Evolutionary conservation across 768 basidiomycete species (phyloP), one percentile per base, ranked within the genome.

Genomic region (Crassisporium funariophilum): DNA sequence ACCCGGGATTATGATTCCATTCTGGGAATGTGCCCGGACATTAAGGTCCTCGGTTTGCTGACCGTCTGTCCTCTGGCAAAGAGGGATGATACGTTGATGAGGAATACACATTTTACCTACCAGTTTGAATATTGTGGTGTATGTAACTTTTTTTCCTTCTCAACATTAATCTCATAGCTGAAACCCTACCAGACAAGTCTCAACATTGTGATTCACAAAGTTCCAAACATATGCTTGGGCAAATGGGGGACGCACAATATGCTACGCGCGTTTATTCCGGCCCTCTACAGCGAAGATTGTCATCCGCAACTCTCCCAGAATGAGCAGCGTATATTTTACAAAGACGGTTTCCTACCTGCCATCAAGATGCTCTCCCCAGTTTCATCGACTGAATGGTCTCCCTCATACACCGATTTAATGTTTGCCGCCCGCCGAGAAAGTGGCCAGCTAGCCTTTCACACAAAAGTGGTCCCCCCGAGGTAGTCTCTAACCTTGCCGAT

Each of bases 141-240:
- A 31, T 12, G 46, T 50, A 31, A 12, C 22, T 12, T 36, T 36
- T 24, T 13, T 37, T 34, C 23, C 19, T 12, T 2, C 35, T 20
- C 25, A 23, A 19, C 19, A 19, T 1, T 16, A 16, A 24, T 44
- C 15, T 41, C 4, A 41, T 16, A 27, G 29, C 19, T 42, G 19
- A 21, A 22, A 17, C 15, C 4, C 5, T 36, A 23, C 10, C 10
- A 4, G 4, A 2, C 15, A 41, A n/a, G n/a, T 20, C 21, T 25
- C 2, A 31, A 35, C 7, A 46, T 56, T 9, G 48, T 55, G 0
- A 37, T 61, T 1, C 63, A 69, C 36, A 44, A 53, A 2, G 58
- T 69, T 2, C 66, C 64, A 1, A 69, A 69, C 46, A 41, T 67
- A 6, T 44, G 57, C 37, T 35, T 66, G 15, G 64, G 53, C 1